phyloP scores from a whole-genome alignment of 306 rosid species.

The Fagus crenata region DNA sequence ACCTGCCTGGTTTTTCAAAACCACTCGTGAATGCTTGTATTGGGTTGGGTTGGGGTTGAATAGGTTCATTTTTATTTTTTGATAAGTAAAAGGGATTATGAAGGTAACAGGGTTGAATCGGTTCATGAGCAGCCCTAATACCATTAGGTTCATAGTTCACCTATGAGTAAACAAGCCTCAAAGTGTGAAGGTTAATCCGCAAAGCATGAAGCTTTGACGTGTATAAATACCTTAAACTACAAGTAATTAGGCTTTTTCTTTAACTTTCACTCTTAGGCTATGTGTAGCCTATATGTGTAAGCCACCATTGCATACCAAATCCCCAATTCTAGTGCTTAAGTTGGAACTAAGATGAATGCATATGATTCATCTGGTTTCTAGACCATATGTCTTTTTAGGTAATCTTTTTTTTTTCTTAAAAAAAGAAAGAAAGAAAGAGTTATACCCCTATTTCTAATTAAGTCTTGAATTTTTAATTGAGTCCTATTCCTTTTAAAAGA shows the following conservation, averaged over 20 bases:
- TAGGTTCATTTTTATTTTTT: no score
- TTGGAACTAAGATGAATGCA: neutral
- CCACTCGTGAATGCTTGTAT: no score
- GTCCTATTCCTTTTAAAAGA: no score
- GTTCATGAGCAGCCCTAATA: no score
- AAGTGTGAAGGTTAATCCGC: neutral
- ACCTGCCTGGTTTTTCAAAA: no score
- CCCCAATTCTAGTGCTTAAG: neutral
- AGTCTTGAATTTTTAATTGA: no score
- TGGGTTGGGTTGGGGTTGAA: no score
- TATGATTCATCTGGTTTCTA: neutral
- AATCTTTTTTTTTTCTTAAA: no score
- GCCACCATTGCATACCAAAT: neutral
- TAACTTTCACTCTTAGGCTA: neutral
- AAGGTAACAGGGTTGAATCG: no score
- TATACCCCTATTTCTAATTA: no score
- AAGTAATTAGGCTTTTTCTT: neutral
- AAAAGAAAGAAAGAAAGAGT: no score
- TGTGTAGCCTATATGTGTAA: neutral
- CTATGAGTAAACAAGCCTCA: neutral
- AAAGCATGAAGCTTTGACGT: neutral
- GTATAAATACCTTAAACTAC: neutral
- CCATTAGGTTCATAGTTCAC: neutral
- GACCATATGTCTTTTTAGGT: neutral
- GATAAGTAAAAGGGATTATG: no score